These are phyloP conservation scores for Fusarium solani-melongenae DNA, from an alignment of 2,329 filamentous ascomycete genomes.

Conservation along the genomic window DNA sequence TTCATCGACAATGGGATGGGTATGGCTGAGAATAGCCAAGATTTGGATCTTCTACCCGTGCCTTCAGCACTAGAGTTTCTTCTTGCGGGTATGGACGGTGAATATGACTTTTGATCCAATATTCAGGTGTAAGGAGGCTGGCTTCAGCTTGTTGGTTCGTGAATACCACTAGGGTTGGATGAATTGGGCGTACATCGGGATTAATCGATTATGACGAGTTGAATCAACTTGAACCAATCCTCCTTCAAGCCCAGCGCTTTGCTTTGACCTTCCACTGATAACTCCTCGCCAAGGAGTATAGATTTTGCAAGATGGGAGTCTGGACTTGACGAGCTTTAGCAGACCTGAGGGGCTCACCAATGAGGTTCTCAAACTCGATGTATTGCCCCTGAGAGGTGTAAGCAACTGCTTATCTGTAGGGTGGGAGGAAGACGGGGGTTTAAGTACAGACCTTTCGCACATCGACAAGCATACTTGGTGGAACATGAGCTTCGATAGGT, in stretches of 20 bases:
- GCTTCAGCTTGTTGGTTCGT: neutral
- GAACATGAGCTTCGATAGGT: constrained; percentile 38
- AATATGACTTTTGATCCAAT: constrained; percentile 36
- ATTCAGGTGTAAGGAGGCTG: neutral
- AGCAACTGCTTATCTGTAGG: neutral
- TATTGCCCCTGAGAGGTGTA: constrained; percentile 35
- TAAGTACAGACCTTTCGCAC: constrained; percentile 30
- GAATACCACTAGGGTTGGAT: neutral
- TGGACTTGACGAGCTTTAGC: constrained; percentile 31
- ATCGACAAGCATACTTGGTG: constrained; percentile 40
- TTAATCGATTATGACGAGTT: neutral
- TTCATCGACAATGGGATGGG: constrained; percentile 26
- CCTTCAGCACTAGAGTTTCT: constrained; percentile 47
- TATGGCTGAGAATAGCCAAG: constrained; percentile 16
- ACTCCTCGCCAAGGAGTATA: constrained; percentile 34
- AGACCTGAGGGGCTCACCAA: constrained; percentile 39
- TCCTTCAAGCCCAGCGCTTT: constrained; percentile 5
- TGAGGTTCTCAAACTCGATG: constrained; percentile 40
- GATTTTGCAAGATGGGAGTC: constrained; percentile 26
- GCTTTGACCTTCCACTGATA: constrained; percentile 39
- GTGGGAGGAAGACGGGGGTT: neutral
- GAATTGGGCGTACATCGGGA: neutral
- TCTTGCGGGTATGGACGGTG: constrained; percentile 45
- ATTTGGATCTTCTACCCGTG: constrained; percentile 38
- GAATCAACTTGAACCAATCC: neutral